phyloP scores from a whole-genome alignment of 176 grass and related monocot genomes.

The Ensete ventricosum region DNA sequence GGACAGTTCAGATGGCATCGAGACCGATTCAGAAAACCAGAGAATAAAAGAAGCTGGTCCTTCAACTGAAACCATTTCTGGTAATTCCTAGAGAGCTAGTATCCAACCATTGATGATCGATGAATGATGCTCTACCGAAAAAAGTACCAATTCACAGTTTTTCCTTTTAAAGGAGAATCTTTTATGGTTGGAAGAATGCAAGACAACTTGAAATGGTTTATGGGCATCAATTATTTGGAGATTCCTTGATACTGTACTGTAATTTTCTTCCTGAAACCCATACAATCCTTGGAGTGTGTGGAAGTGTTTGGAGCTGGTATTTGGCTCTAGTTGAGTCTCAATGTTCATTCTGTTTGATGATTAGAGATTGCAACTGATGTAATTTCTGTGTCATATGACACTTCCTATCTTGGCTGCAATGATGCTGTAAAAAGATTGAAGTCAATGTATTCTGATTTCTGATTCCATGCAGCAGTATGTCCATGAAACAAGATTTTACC shows the following conservation, averaged over 20 bases:
- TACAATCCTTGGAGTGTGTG: not conserved
- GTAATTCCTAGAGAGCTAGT: not conserved
- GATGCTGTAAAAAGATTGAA: not conserved
- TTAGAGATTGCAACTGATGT: too few species aligned
- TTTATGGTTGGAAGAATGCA: not conserved
- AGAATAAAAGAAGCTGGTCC: not conserved
- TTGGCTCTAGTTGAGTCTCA: too few species aligned
- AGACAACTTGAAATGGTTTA: not conserved
- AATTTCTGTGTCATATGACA: too few species aligned
- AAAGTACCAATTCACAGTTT: not conserved
- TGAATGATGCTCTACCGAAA: not conserved
- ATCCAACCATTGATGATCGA: not conserved
- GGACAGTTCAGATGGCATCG: constrained; percentile 29
- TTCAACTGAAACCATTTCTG: not conserved
- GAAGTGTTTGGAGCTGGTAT: not conserved
- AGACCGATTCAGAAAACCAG: not conserved
- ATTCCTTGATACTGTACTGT: not conserved
- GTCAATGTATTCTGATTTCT: not conserved
- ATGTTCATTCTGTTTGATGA: too few species aligned
- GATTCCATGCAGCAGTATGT: too few species aligned
- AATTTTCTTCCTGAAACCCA: not conserved
- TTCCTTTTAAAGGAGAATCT: not conserved
- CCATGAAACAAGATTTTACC: too few species aligned
- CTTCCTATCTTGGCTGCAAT: not conserved
- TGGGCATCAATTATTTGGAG: not conserved